phyloP scores from a whole-genome alignment of 2,329 filamentous ascomycete genomes.

The Colletotrichum costaricense region DNA sequence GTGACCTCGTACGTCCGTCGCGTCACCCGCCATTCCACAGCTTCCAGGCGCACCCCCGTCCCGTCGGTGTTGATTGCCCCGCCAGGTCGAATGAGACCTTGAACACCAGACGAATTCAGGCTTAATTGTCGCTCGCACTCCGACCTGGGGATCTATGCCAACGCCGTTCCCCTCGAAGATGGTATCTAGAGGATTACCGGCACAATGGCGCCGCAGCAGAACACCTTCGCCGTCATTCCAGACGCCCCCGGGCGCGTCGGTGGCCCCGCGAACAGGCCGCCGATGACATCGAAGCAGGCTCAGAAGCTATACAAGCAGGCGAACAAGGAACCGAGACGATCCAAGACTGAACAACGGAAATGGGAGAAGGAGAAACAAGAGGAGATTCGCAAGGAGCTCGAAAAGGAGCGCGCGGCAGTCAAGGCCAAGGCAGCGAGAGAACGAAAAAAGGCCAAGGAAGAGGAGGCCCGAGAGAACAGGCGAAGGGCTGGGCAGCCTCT shows the following conservation, averaged over 20 bases:
- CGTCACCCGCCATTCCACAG: conserved; percentile 1
- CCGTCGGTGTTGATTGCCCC: conserved; percentile 27
- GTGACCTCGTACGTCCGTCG: conserved; percentile 22
- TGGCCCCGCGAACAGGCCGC: conserved; percentile 39
- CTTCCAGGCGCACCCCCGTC: not conserved
- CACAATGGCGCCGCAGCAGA: conserved; percentile 52
- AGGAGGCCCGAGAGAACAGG: conserved; percentile 60
- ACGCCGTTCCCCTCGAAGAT: not conserved
- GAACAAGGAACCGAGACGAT: conserved; percentile 52
- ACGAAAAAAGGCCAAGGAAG: conserved; percentile 66
- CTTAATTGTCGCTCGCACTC: not conserved
- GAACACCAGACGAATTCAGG: not conserved
- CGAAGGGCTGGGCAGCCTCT: conserved; percentile 64
- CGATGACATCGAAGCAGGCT: conserved; percentile 57
- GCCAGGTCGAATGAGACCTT: not conserved
- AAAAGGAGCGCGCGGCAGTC: conserved; percentile 59
- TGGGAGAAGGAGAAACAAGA: conserved; percentile 57
- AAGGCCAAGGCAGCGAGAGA: conserved; percentile 63
- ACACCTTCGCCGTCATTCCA: conserved; percentile 58
- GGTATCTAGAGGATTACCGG: conserved; percentile 13
- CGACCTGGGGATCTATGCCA: not conserved
- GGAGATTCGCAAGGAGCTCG: conserved; percentile 64
- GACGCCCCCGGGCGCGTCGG: conserved; percentile 40
- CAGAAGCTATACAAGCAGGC: conserved; percentile 51
- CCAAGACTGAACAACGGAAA: conserved; percentile 55